Conservation (phyloP, 192 early-diverging fungal genomes). For the Coemansia asiatica region DNA sequence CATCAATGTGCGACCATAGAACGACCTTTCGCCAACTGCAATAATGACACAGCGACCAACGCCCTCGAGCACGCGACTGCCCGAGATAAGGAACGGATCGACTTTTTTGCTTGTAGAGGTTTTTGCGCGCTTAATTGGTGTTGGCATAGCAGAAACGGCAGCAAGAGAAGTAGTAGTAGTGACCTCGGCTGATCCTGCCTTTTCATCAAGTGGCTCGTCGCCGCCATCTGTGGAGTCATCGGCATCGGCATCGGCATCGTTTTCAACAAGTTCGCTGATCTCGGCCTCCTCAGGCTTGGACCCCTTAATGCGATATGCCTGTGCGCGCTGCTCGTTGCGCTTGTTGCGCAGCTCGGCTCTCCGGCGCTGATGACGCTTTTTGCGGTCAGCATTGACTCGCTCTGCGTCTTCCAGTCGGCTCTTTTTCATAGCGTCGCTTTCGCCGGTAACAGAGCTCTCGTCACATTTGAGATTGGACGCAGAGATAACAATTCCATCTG, state of each 20-base stretch:
- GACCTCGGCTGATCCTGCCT: neutral
- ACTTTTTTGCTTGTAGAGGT: slow-evolving; percentile 36
- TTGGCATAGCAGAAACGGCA: neutral
- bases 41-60: slow-evolving; percentile 83
- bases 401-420: slow-evolving; percentile 56
- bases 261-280: slow-evolving; percentile 18
- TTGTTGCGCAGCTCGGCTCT: slow-evolving; percentile 49
- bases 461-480: slow-evolving; percentile 84
- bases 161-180: neutral
- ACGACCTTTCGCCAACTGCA: slow-evolving; percentile 81
- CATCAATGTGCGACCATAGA: slow-evolving; percentile 87
- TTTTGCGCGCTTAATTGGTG: slow-evolving; percentile 17
- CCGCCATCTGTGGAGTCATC: slow-evolving; percentile 52
- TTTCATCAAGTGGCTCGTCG: slow-evolving; percentile 15
- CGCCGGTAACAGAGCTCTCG: slow-evolving; percentile 93
- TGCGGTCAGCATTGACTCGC: slow-evolving; percentile 27
- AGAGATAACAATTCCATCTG: slow-evolving; percentile 83
- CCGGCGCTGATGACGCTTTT: slow-evolving; percentile 41
- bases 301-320: slow-evolving; percentile 14
- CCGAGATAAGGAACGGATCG: slow-evolving; percentile 89
- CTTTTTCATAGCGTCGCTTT: slow-evolving; percentile 90
- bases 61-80: slow-evolving; percentile 89
- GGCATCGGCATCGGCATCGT: slow-evolving; percentile 49
- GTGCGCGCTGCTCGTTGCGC: slow-evolving; percentile 47
- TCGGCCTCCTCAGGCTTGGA: slow-evolving; percentile 31